Evolutionary conservation across 2,329 filamentous ascomycete genomes (phyloP), one percentile per base, ranked within the genome.

Genomic region (Diaporthe helianthi): DNA sequence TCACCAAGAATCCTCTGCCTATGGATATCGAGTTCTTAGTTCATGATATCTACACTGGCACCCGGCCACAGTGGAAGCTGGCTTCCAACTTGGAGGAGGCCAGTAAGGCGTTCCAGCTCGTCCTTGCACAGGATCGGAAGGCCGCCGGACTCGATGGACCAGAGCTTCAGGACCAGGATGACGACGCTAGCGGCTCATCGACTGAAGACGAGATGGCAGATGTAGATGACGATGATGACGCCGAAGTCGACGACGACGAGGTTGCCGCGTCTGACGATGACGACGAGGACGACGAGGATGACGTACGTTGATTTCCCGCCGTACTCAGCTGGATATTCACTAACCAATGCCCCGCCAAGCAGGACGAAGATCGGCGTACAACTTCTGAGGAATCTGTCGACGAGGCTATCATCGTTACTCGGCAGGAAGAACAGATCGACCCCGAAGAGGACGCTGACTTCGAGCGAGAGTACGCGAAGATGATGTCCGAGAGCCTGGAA

Each of bases 1-100:
- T 92, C 76, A 94, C 93, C 24, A 99, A 99, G 80, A 90, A 95
- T 24, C 86, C 92, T 0, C 81, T 98, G 47, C 96, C 97, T 0
- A 97, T 99, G 93, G 96, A 99, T 73, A 93, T 98, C 55, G 96
- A 99, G 69, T 99, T 99, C 78, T 90, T 98, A 54, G 88, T 99
- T 8, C 94, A 98, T 78, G 96, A 99, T 78, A 94, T 93, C 0
- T 98, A 92, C 80, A 90, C 91, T 31, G 82, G 94, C 41, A 91
- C 94, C 15, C 88, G 96, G 55, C 95, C 96, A 5, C 92, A 98
- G 77, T 99, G 95, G 96, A 97, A 96, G 79, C 83, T 98, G 54
- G 90, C 93, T 24, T 87, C 89, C 6, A 92, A 91, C 73, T 79
- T 96, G 7, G 90, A 97, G 65, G 96, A 98, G 80, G 95, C 96